phyloP scores from a whole-genome alignment of 805 yeast genomes.

The Saccharomycopsis synnaedendra region DNA sequence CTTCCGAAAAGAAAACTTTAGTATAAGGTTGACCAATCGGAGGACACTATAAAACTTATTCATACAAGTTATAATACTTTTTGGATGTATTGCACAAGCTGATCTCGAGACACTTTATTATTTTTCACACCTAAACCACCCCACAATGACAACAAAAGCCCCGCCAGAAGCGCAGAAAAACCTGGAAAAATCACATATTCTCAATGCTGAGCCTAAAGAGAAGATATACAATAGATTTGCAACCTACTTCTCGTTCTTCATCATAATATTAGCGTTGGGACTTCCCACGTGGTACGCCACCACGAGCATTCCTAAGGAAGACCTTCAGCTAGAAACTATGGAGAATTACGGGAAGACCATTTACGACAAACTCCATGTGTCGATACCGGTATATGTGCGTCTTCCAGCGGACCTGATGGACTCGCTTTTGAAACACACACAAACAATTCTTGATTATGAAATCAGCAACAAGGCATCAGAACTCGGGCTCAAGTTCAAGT shows the following conservation, averaged over 20 bases:
- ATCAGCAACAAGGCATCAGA: constrained; percentile 16
- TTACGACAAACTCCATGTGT: constrained; percentile 20
- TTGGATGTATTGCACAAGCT: too few species aligned
- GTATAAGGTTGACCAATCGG: too few species aligned
- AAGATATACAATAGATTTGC: constrained; percentile 14
- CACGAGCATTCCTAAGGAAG: constrained; percentile 52
- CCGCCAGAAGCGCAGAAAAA: too few species aligned
- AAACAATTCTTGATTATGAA: constrained; percentile 20
- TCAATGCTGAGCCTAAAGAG: constrained; percentile 4
- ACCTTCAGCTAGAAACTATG: constrained; percentile 39
- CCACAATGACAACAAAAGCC: too few species aligned
- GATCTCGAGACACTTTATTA: too few species aligned
- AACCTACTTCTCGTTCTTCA: constrained; percentile 21
- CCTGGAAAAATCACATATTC: neutral
- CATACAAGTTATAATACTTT: too few species aligned
- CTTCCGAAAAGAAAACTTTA: too few species aligned
- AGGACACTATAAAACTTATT: too few species aligned
- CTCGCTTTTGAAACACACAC: constrained; percentile 25
- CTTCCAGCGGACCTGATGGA: constrained; percentile 24
- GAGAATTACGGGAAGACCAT: constrained; percentile 23
- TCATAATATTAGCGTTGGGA: constrained; percentile 30
- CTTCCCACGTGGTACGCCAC: constrained; percentile 50
- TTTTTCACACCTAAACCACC: too few species aligned
- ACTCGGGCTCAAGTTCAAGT: constrained; percentile 21
- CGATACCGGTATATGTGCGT: constrained; percentile 35